phyloP scores from a whole-genome alignment of 78 protist genomes.

The Dictyostelium purpureum region DNA sequence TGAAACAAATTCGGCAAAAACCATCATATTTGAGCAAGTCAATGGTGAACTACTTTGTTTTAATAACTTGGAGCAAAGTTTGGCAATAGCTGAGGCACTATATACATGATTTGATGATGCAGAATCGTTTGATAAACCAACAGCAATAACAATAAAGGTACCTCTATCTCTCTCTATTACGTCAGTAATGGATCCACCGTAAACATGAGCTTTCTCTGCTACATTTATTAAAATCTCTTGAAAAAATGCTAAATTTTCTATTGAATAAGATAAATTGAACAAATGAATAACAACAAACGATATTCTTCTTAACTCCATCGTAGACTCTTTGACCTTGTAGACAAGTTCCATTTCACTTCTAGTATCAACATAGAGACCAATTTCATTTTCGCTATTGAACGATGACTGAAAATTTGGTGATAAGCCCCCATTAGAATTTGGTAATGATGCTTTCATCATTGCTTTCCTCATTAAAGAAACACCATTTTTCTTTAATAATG shows the following conservation, averaged over 20 bases:
- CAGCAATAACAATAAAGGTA: conserved; percentile 45
- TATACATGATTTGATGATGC: background rate
- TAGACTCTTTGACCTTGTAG: background rate
- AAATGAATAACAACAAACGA: conserved; percentile 45
- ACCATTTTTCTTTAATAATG: too few species aligned
- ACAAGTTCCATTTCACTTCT: background rate
- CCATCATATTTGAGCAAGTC: conserved; percentile 7
- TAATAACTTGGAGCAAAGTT: too few species aligned
- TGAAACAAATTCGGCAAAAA: conserved; percentile 30
- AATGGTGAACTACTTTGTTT: too few species aligned
- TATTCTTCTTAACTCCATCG: conserved; percentile 53
- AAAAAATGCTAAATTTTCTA: conserved; percentile 30
- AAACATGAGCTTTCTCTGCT: too few species aligned
- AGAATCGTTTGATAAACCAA: conserved; percentile 36
- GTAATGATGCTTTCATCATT: too few species aligned
- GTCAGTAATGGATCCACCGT: conserved; percentile 28
- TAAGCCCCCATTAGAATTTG: too few species aligned
- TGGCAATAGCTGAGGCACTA: too few species aligned
- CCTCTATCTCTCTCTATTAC: conserved; percentile 14
- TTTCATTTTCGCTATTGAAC: too few species aligned
- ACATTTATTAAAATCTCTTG: too few species aligned
- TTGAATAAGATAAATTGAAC: background rate
- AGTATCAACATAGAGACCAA: background rate
- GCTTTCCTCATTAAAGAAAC: too few species aligned
- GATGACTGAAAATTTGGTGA: too few species aligned